Evolutionary conservation across 805 yeast genomes (phyloP).

Genomic region (Nakazawaea pomicola): DNA sequence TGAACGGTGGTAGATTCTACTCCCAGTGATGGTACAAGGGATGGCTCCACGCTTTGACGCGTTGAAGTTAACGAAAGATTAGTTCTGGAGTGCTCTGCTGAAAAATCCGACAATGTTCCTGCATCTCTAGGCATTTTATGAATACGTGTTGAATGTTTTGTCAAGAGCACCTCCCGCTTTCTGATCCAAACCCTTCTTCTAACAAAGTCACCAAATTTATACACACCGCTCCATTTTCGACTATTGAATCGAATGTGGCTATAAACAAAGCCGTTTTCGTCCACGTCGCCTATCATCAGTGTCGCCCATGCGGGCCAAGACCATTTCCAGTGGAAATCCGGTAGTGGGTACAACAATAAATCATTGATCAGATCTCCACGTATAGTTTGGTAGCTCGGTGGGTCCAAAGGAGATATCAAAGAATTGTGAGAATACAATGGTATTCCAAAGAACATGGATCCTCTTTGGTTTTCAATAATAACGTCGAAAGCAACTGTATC

Average conservation of each 20-base stretch:
- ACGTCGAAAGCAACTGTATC: constrained; percentile 28
- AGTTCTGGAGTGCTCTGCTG: not conserved
- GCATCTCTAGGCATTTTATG: not conserved
- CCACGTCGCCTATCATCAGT: constrained; percentile 49
- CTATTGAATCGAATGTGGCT: constrained; percentile 36
- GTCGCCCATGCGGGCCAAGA: constrained; percentile 51
- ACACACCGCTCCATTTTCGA: constrained; percentile 46
- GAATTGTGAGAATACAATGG: constrained; percentile 43
- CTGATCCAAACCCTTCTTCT: constrained; percentile 49
- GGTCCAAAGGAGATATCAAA: constrained; percentile 44
- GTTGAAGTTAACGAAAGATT: not conserved
- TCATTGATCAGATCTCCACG: constrained; percentile 32
- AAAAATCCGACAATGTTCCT: not conserved
- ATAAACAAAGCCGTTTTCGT: constrained; percentile 56
- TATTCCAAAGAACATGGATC: constrained; percentile 45
- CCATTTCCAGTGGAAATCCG: constrained; percentile 50
- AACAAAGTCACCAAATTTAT: constrained; percentile 43
- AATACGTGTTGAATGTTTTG: not conserved
- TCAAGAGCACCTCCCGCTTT: constrained; percentile 23
- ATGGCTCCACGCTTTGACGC: not conserved
- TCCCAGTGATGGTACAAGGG: not conserved
- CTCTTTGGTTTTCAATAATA: constrained; percentile 51
- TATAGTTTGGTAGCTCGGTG: constrained; percentile 41
- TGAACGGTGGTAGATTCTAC: not conserved
- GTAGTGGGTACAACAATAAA: constrained; percentile 35